phyloP scores from a whole-genome alignment of 2,329 filamentous ascomycete genomes.

The Dichotomopilus funicola region DNA sequence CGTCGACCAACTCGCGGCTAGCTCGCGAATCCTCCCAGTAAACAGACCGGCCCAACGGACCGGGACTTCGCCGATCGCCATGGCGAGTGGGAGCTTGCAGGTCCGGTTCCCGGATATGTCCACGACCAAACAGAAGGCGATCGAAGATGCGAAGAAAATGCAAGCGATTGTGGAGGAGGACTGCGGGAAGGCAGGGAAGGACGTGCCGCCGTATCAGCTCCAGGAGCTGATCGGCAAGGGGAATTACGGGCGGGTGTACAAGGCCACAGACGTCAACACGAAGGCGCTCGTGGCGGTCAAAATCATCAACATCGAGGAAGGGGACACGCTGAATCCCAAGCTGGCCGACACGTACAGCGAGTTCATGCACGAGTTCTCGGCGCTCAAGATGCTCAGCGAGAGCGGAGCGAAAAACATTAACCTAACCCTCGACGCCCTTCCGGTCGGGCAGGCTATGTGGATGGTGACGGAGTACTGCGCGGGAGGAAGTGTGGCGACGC shows the following conservation, averaged over 20 bases:
- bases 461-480: slow-evolving; percentile 83
- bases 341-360: slow-evolving; percentile 62
- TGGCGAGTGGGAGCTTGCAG: slow-evolving; percentile 26
- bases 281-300: slow-evolving; percentile 59
- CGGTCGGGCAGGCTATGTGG: slow-evolving; percentile 76
- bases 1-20: background rate
- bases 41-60: background rate
- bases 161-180: slow-evolving; percentile 52
- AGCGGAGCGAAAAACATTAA: slow-evolving; percentile 75
- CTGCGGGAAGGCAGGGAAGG: slow-evolving; percentile 48
- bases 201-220: slow-evolving; percentile 54
- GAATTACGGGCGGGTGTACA: slow-evolving; percentile 62
- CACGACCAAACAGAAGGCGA: slow-evolving; percentile 39
- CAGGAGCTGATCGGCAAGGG: slow-evolving; percentile 63
- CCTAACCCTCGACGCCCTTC: slow-evolving; percentile 69
- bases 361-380: slow-evolving; percentile 61
- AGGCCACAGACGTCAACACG: slow-evolving; percentile 39
- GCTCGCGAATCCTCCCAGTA: background rate
- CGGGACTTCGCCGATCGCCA: slow-evolving; percentile 14
- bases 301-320: slow-evolving; percentile 77
- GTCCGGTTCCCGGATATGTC: slow-evolving; percentile 28
- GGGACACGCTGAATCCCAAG: slow-evolving; percentile 60
- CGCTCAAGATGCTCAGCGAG: slow-evolving; percentile 66
- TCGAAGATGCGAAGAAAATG: slow-evolving; percentile 60
- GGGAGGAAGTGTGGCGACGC: slow-evolving; percentile 72